These are phyloP conservation scores for Agrostemma githago DNA, from an alignment of 148 eudicot genomes.

Conservation along the genomic window DNA sequence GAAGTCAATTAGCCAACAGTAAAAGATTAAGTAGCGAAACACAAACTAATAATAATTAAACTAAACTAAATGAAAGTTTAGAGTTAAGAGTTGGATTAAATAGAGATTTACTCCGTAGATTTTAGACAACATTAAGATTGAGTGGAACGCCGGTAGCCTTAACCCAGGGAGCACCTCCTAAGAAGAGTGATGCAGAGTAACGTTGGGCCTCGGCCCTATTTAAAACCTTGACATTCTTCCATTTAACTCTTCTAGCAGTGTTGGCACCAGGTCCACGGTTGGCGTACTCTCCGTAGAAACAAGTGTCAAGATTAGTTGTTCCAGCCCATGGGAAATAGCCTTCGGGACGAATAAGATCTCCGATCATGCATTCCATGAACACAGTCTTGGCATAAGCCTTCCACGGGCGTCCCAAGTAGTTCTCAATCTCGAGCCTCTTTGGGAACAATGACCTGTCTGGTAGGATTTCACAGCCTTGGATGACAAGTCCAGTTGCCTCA, in stretches of 20 bases:
- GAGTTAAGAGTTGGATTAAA: too few species aligned
- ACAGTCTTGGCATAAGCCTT: conserved; percentile 36
- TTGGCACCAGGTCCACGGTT: conserved; percentile 41
- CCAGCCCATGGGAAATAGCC: conserved; percentile 44
- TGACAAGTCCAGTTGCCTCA: conserved; percentile 31
- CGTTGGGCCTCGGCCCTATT: conserved; percentile 19
- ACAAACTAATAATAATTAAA: too few species aligned
- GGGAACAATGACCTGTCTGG: conserved; percentile 29
- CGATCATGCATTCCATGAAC: conserved; percentile 38
- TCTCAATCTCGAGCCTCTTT: conserved; percentile 19
- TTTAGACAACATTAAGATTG: conserved; percentile 4
- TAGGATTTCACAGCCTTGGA: conserved; percentile 41
- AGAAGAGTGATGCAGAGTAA: conserved; percentile 21
- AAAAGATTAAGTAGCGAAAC: too few species aligned
- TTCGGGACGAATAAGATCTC: conserved; percentile 38
- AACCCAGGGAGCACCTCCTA: conserved; percentile 31
- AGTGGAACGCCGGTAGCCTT: conserved; percentile 13
- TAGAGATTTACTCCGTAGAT: too few species aligned
- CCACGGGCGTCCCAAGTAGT: conserved; percentile 57
- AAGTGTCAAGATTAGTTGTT: conserved; percentile 15
- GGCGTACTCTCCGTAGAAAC: conserved; percentile 36
- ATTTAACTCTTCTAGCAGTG: conserved; percentile 20
- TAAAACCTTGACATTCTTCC: conserved; percentile 29
- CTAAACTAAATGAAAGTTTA: too few species aligned
- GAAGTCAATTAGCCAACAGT: too few species aligned